These are phyloP conservation scores for Cladosporium austrohemisphaericum DNA, from an alignment of 2,329 filamentous ascomycete genomes.

Conservation along the genomic window DNA sequence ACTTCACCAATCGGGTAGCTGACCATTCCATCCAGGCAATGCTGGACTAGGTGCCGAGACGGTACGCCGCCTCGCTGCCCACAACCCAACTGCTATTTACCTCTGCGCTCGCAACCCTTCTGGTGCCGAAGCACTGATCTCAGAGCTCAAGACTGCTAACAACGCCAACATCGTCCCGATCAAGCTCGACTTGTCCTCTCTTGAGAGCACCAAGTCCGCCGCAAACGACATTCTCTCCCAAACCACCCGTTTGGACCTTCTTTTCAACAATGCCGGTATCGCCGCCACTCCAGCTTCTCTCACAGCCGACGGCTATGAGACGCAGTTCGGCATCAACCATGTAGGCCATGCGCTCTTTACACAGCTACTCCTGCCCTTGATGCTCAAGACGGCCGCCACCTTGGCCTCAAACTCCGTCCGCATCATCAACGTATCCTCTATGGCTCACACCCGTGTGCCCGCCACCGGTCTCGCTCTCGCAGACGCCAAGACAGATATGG, in stretches of 20 bases:
- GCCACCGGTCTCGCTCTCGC: slow-evolving; percentile 27
- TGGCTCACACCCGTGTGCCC: slow-evolving; percentile 21
- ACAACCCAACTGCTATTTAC: slow-evolving; percentile 45
- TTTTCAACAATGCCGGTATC: slow-evolving; percentile 28
- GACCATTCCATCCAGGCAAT: slow-evolving; percentile 31
- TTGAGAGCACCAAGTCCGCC: slow-evolving; percentile 46
- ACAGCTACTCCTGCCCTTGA: slow-evolving; percentile 22
- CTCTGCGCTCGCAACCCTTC: slow-evolving; percentile 43
- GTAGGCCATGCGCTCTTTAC: slow-evolving; percentile 29
- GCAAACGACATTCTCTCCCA: slow-evolving; percentile 39
- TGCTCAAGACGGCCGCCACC: slow-evolving; percentile 41
- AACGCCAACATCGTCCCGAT: slow-evolving; percentile 42
- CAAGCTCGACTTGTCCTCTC: slow-evolving; percentile 49
- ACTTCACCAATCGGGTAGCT: not conserved
- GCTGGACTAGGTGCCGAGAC: slow-evolving; percentile 47
- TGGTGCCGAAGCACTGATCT: slow-evolving; percentile 41
- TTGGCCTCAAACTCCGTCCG: slow-evolving; percentile 41
- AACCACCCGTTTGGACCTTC: slow-evolving; percentile 36
- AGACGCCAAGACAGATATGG: slow-evolving; percentile 40
- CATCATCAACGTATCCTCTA: slow-evolving; percentile 41
- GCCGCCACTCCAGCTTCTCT: slow-evolving; percentile 25
- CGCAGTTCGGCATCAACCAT: slow-evolving; percentile 28
- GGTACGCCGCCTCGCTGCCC: slow-evolving; percentile 41
- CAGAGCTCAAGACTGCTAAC: slow-evolving; percentile 35
- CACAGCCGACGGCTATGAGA: slow-evolving; percentile 26